Evolutionary conservation across 2,329 filamentous ascomycete genomes (phyloP).

Genomic region (Fusarium cicatricum): DNA sequence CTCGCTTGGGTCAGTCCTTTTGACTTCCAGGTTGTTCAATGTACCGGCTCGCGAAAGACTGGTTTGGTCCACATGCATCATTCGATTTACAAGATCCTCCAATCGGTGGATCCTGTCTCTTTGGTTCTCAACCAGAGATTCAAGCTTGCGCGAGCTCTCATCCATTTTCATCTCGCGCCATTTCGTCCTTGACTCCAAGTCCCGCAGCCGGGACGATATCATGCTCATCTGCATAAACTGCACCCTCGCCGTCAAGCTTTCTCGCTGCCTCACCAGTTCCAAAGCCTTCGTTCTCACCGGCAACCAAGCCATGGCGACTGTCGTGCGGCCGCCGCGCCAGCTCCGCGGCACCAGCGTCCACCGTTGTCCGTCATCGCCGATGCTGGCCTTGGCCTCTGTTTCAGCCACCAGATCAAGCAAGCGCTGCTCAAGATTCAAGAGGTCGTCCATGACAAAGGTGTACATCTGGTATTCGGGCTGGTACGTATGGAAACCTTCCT

Average conservation of each 20-base stretch:
- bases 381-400: constrained; percentile 47
- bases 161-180: constrained; percentile 44
- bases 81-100: constrained; percentile 29
- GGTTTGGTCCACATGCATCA: constrained; percentile 17
- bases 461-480: constrained; percentile 57
- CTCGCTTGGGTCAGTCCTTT: constrained; percentile 18
- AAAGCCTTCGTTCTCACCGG: constrained; percentile 54
- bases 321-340: constrained; percentile 49
- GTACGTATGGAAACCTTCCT: constrained; percentile 33
- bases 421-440: constrained; percentile 53
- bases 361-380: constrained; percentile 31
- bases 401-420: constrained; percentile 56
- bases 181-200: constrained; percentile 47
- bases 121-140: constrained; percentile 37
- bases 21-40: constrained; percentile 14
- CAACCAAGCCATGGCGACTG: constrained; percentile 56
- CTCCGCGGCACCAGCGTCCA: constrained; percentile 52
- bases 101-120: constrained; percentile 37
- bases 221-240: constrained; percentile 60
- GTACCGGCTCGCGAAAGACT: constrained; percentile 23
- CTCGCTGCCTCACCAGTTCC: constrained; percentile 56
- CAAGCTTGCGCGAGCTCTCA: constrained; percentile 38
- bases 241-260: constrained; percentile 54
- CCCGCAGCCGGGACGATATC: constrained; percentile 53
- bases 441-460: constrained; percentile 56